phyloP scores from a whole-genome alignment of 1,284 basidiomycete genomes.

The Trichosporon sp. region DNA sequence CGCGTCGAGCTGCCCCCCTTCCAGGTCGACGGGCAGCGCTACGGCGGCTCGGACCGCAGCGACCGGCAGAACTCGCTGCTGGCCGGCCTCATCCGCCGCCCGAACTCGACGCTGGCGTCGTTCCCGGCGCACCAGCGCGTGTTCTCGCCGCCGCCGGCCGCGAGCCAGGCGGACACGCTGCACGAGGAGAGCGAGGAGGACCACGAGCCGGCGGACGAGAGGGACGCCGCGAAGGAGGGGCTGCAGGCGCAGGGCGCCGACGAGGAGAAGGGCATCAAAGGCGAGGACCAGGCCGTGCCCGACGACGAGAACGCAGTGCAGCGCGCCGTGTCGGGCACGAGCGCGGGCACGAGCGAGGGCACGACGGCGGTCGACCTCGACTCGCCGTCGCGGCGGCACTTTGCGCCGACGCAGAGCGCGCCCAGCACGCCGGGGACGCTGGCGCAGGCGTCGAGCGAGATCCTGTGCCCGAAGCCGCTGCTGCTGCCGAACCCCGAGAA shows the following conservation, averaged over 20 bases:
- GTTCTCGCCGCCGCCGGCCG: background rate
- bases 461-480: background rate
- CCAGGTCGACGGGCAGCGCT: constrained; percentile 46
- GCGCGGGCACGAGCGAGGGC: background rate
- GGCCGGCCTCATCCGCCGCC: background rate
- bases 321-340: background rate
- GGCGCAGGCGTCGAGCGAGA: background rate
- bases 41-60: constrained; percentile 27
- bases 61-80: background rate
- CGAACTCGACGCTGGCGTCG: background rate
- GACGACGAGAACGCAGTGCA: background rate
- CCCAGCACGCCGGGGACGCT: background rate
- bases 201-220: background rate
- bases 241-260: too few relatives aligned
- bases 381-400: background rate
- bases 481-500: background rate
- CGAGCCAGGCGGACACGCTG: background rate
- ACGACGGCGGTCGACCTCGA: background rate
- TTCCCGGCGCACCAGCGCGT: background rate
- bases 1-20: constrained; percentile 46
- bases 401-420: background rate
- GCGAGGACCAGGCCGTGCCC: background rate
- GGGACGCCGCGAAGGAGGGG: too few relatives aligned
- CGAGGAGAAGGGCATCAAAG: background rate
- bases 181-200: background rate